Base-by-base conservation (phyloP, 257 asterid species). In the Eucommia ulmoides region DNA sequence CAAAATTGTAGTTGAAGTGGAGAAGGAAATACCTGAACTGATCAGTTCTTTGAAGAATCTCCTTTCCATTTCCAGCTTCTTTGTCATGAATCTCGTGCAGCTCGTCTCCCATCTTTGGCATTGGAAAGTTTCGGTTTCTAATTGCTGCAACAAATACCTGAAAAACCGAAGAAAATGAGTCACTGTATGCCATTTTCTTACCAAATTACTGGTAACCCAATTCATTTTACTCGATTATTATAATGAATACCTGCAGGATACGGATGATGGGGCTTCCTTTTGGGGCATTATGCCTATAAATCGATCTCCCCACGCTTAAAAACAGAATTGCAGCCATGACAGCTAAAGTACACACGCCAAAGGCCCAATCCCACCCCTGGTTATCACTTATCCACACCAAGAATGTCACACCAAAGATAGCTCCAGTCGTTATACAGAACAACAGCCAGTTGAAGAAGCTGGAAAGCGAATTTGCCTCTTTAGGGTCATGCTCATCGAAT, bases 311-410 rank as follows among this genome's bases (percentile, higher is more conserved):
- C 78, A 79, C 53, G 46, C 51, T 24, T 10, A 85, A 71, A 45
- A 73, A 75, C 53, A 75, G 1, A 22, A 85, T 33, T n/a, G 76
- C 65, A 22, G 65, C 22, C 0, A 54, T 61, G 11, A 77, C 68
- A 51, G 86, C 82, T 19, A 77, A 14, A 17, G 79, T 61, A 33
- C 84, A 82, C 25, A 79, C 63, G 17, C 78, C 78, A 26, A 85
- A 85, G 2, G 84, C 62, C 93, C 93, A 82, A 65, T 75, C 91
- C 93, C 91, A 82, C 6, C 95, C 93, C 10, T 48, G 63, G 46
- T 73, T 85, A 17, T 74, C 62, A 51, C 76, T 77, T 19, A 82
- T 82, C 88, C 93, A 82, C 4, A 85, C 93, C 3, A 85, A 2
- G 51, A 82, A 65, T 0, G 95, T 85, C 23, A 82, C 88, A 35